Evolutionary conservation across 306 rosid species (phyloP).

Genomic region (Vigna unguiculata): DNA sequence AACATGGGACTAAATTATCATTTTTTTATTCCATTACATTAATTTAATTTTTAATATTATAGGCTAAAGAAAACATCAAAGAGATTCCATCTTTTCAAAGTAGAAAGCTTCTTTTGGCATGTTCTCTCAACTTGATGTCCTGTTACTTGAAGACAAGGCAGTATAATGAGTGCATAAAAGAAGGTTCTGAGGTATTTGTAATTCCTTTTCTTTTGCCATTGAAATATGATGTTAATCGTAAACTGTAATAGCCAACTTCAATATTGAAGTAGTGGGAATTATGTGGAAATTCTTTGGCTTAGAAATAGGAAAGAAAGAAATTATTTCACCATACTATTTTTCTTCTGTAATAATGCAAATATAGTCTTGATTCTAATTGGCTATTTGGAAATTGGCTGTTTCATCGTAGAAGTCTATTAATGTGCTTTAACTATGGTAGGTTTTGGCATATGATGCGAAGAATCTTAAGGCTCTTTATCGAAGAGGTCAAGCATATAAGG

Average conservation of each 20-base stretch:
- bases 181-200: conserved; percentile 89
- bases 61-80: conserved; percentile 90
- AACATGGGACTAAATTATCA: not conserved
- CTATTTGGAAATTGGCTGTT: conserved; percentile 26
- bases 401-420: conserved; percentile 5
- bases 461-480: conserved; percentile 96
- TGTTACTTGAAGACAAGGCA: conserved; percentile 90
- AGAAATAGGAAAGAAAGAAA: conserved; percentile 21
- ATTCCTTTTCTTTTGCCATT: conserved; percentile 38
- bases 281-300: conserved; percentile 23
- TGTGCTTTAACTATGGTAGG: conserved; percentile 57
- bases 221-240: conserved; percentile 32
- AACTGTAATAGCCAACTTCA: conserved; percentile 27
- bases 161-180: conserved; percentile 78
- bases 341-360: conserved; percentile 23
- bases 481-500: conserved; percentile 98
- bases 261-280: conserved; percentile 18
- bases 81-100: conserved; percentile 76
- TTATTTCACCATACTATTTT: conserved; percentile 1
- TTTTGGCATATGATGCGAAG: conserved; percentile 73
- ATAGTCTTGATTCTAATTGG: conserved; percentile 13
- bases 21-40: conserved; percentile 14
- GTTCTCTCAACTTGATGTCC: conserved; percentile 97
- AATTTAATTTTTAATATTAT: conserved; percentile 41
- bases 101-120: conserved; percentile 74